Percentiles rank a stretch among this genome's conserved stretches.
Conservation (phyloP, 2,329 filamentous ascomycete species). For the Erysiphe neolycopersici region DNA sequence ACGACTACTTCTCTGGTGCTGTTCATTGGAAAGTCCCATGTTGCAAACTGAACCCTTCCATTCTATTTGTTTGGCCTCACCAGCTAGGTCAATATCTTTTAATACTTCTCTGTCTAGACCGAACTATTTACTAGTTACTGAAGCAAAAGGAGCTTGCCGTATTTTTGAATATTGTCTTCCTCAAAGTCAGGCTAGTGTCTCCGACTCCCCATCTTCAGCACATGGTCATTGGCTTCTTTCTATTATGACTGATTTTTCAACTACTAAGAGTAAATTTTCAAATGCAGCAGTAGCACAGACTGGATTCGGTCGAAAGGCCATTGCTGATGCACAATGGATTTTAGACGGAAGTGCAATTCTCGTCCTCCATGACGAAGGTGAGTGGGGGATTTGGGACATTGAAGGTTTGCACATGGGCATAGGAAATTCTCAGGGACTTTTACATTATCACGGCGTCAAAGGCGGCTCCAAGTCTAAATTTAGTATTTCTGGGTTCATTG, state of each 20-base stretch:
- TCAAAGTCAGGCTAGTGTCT: conserved; percentile 23
- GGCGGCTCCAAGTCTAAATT: conserved; percentile 33
- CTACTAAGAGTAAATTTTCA: conserved; percentile 19
- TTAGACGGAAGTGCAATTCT: conserved; percentile 31
- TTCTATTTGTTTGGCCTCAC: conserved; percentile 27
- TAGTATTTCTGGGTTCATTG: conserved; percentile 29
- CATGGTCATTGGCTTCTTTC: conserved; percentile 39
- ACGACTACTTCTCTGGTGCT: conserved; percentile 29
- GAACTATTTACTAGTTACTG: conserved; percentile 30
- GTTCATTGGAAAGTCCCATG: conserved; percentile 17
- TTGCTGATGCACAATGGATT: conserved; percentile 37
- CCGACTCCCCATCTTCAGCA: conserved; percentile 14
- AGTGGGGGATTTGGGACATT: conserved; percentile 43
- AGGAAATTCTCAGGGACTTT: conserved; percentile 19
- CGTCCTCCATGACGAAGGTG: conserved; percentile 31
- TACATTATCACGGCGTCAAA: conserved; percentile 16
- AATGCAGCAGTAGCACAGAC: conserved; percentile 16
- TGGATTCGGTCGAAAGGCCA: conserved; percentile 25
- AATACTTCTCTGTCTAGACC: conserved; percentile 22
- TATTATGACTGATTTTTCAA: conserved; percentile 20
- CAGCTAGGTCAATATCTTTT: conserved; percentile 29
- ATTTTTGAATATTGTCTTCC: conserved; percentile 33
- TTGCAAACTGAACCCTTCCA: conserved; percentile 25
- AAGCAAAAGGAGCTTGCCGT: conserved; percentile 27
- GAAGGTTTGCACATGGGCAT: conserved; percentile 25